Evolutionary conservation across 2,329 filamentous ascomycete species (phyloP).

Genomic region (Cercospora zeina): DNA sequence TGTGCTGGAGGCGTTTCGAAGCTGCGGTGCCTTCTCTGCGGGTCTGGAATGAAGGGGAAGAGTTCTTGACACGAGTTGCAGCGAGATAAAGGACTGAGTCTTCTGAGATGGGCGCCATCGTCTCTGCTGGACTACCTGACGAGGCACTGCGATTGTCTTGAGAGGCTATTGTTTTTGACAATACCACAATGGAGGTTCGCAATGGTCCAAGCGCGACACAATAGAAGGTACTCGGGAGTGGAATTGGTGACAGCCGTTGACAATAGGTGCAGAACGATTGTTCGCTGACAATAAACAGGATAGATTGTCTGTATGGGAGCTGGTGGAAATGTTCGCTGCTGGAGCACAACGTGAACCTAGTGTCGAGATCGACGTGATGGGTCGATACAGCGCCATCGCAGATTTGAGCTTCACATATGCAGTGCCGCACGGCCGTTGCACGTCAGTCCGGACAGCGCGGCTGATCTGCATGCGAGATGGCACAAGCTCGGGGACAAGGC

Average conservation of each 20-base stretch:
- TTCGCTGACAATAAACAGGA: background rate
- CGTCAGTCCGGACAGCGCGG: background rate
- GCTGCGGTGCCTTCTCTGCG: background rate
- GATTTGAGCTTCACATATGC: slow-evolving; percentile 6
- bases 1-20: slow-evolving; percentile 6
- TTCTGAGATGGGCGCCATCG: slow-evolving; percentile 4
- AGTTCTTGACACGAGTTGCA: slow-evolving; percentile 1
- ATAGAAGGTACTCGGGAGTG: background rate
- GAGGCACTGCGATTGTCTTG: background rate
- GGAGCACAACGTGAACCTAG: background rate
- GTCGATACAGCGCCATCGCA: background rate
- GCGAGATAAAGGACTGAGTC: background rate
- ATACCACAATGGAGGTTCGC: slow-evolving; percentile 1
- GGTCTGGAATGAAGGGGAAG: background rate
- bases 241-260: background rate
- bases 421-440: background rate
- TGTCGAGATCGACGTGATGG: slow-evolving; percentile 1
- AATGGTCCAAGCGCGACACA: background rate
- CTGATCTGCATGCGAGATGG: background rate
- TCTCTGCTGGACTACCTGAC: background rate
- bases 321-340: background rate
- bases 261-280: background rate
- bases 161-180: slow-evolving; percentile 12
- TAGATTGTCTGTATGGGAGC: background rate
- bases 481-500: background rate